Evolutionary conservation across 768 basidiomycete species (phyloP), one percentile per base, ranked within the genome.

Genomic region (Dioszegia hungarica): DNA sequence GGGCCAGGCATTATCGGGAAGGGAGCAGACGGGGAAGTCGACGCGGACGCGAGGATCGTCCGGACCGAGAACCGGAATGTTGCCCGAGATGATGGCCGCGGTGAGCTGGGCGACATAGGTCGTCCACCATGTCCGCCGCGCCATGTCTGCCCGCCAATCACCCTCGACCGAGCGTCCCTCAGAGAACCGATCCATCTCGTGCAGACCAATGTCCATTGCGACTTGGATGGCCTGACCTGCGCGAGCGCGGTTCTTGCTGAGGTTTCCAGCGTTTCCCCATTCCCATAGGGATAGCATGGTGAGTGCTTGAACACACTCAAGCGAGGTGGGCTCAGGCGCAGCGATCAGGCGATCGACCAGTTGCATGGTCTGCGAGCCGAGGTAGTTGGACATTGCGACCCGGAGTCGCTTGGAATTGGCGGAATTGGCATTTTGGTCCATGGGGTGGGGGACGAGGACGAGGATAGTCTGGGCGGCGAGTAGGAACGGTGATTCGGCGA

Each of bases 91-190:
- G 25, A 75, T 45, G 14, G 67, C 56, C 6, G 68, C 57, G 8
- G 63, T 68, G 27, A 74, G 49, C 53, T 71, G 67, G 11, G 56
- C 57, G 6, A 51, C 58, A 50, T 66, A 75, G 9, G 60, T 63
- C 2, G 62, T 57, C 74, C 74, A 75, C 72, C 72, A 75, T 0
- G 74, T 74, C 39, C 74, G 50, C 37, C 74, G 51, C 0, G 66
- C 61, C 74, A 75, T 74, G 40, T 75, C 74, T n/a, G 52, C 47
- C 19, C 51, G 41, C 63, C 73, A 68, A 39, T 75, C 69, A 15
- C 71, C 74, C 56, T 75, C 73, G 17, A 75, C 34, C 5, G 57
- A 47, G 36, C 54, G 52, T 11, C 60, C 66, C 19, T 45, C 51
- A 9, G 37, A 22, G 1, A 33, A 28, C 11, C 46, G 40, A 43